Conservation (phyloP, 495 filamentous ascomycete genomes). For the Chlorociboria aeruginascens region DNA sequence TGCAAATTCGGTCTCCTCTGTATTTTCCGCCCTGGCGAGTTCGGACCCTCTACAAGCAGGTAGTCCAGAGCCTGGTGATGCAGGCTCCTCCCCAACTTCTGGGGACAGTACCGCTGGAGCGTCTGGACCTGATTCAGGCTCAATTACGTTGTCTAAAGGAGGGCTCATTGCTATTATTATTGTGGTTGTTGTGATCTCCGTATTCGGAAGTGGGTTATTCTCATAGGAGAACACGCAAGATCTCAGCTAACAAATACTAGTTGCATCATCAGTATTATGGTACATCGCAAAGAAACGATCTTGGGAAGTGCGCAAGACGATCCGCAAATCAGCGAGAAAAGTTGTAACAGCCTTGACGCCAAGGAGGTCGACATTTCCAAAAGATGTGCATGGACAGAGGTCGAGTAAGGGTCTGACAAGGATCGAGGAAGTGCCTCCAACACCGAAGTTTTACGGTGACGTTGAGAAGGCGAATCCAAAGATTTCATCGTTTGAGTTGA, state of each 20-base stretch:
- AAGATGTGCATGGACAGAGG: conserved; percentile 29
- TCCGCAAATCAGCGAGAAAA: conserved; percentile 39
- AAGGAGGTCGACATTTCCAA: conserved; percentile 40
- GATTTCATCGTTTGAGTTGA: conserved; percentile 16
- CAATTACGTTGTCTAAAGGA: conserved; percentile 41
- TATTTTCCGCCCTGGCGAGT: conserved; percentile 14
- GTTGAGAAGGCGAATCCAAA: conserved; percentile 36
- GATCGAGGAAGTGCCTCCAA: conserved; percentile 39
- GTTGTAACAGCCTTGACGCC: conserved; percentile 42
- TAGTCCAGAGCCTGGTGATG: conserved; percentile 14
- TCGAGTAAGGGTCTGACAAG: conserved; percentile 22
- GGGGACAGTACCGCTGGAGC: conserved; percentile 40
- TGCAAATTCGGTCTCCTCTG: conserved; percentile 14
- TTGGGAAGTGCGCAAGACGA: conserved; percentile 40
- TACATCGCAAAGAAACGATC: conserved; percentile 45
- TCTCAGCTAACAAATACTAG: conserved; percentile 22
- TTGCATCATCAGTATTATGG: conserved; percentile 35
- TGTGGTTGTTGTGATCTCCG: conserved; percentile 42
- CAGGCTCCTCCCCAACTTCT: conserved; percentile 16
- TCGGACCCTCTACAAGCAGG: conserved; percentile 16
- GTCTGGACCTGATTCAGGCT: conserved; percentile 35
- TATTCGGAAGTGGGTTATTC: conserved; percentile 41
- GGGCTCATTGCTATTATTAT: conserved; percentile 51
- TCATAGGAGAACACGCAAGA: not conserved
- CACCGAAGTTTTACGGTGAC: conserved; percentile 33